Conservation (phyloP, 2,329 filamentous ascomycete species). For the Xylogone sp. region DNA sequence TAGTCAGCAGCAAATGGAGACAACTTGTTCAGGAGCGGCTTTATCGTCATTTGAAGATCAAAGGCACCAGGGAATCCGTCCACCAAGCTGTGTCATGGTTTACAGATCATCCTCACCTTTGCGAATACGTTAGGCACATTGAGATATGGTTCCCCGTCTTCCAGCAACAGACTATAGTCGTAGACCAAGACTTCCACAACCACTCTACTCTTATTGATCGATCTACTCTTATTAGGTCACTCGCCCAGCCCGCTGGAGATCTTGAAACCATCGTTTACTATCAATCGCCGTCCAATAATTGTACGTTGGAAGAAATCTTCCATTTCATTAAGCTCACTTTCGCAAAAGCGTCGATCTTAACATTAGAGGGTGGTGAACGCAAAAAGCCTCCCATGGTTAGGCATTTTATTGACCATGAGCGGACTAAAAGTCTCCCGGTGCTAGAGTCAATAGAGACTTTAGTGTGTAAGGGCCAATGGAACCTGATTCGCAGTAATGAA, state of each 20-base stretch:
- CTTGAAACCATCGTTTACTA: constrained; percentile 52
- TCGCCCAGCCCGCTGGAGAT: constrained; percentile 32
- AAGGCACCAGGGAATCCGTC: constrained; percentile 63
- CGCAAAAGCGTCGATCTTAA: constrained; percentile 61
- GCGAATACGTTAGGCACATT: constrained; percentile 64
- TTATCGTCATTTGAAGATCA: constrained; percentile 73
- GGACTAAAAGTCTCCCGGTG: constrained; percentile 13
- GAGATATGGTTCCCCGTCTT: constrained; percentile 77
- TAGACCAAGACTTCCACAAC: constrained; percentile 21
- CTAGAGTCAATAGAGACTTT: constrained; percentile 57
- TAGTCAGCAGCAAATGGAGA: constrained; percentile 62
- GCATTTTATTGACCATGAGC: constrained; percentile 38
- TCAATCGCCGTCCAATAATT: constrained; percentile 60
- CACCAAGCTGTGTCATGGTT: constrained; percentile 60
- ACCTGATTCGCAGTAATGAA: constrained; percentile 59
- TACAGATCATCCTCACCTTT: constrained; percentile 51
- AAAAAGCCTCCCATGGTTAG: constrained; percentile 69
- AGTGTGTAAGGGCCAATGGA: constrained; percentile 74
- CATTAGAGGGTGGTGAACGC: constrained; percentile 72
- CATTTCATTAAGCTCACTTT: constrained; percentile 53
- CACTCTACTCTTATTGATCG: constrained; percentile 21
- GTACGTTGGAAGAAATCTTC: constrained; percentile 67
- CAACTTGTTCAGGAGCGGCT: constrained; percentile 66
- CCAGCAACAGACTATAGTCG: constrained; percentile 32
- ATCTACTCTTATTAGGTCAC: constrained; percentile 16